A percentile compares a stretch with the other conserved stretches of the same genome.
phyloP scores from a whole-genome alignment of 495 filamentous ascomycete genomes.

The Trichocladium antarcticum region DNA sequence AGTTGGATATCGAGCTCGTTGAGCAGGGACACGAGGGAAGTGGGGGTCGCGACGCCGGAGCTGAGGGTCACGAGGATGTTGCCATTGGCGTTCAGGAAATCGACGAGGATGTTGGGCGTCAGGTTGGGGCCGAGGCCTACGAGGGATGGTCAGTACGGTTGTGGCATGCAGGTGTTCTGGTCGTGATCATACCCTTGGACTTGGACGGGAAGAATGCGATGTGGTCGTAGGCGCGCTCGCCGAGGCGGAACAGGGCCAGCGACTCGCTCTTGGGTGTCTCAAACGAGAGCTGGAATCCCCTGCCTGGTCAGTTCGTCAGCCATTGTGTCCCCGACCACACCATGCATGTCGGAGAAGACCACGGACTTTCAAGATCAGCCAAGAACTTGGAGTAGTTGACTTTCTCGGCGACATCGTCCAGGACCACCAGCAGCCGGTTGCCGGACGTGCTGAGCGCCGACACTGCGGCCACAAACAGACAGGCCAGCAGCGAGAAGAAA shows the following conservation, averaged over 20 bases:
- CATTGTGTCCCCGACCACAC: background rate
- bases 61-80: conserved; percentile 89
- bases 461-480: conserved; percentile 52
- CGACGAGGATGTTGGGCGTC: conserved; percentile 73
- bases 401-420: conserved; percentile 74
- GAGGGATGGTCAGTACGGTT: conserved; percentile 21
- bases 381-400: conserved; percentile 71
- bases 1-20: conserved; percentile 86
- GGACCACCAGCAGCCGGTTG: conserved; percentile 69
- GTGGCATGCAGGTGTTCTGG: background rate
- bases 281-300: conserved; percentile 70
- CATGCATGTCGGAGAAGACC: background rate
- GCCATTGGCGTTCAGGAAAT: conserved; percentile 83
- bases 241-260: conserved; percentile 73
- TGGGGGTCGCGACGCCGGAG: conserved; percentile 58
- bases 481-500: conserved; percentile 55
- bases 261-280: conserved; percentile 78
- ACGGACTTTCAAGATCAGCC: conserved; percentile 65
- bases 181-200: conserved; percentile 58
- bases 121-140: conserved; percentile 77
- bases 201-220: conserved; percentile 76
- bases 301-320: conserved; percentile 41
- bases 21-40: conserved; percentile 71
- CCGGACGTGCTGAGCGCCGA: conserved; percentile 72
- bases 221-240: conserved; percentile 84